Conservation (phyloP, 2,329 filamentous ascomycete genomes). For the Xenoacremonium recifei region DNA sequence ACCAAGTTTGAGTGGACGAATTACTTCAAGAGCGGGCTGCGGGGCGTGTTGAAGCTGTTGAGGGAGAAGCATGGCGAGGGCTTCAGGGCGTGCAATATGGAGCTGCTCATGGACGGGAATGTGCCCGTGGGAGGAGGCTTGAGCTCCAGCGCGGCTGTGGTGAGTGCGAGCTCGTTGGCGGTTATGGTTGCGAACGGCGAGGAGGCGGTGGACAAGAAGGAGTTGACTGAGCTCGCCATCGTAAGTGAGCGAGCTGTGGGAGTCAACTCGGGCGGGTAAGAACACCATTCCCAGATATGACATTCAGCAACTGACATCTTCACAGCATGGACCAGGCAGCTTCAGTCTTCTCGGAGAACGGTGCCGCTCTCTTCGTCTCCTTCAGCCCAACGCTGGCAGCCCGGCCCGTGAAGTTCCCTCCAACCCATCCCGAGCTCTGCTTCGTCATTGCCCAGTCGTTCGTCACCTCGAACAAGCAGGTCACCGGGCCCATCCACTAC, state of each 20-base stretch:
- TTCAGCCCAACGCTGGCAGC: conserved; percentile 80
- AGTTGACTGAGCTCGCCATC: conserved; percentile 88
- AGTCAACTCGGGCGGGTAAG: conserved; percentile 91
- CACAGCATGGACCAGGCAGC: conserved; percentile 93
- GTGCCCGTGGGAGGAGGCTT: conserved; percentile 91
- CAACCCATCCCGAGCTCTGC: conserved; percentile 76
- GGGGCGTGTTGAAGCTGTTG: conserved; percentile 77
- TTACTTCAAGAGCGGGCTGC: conserved; percentile 93
- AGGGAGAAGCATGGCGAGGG: conserved; percentile 60
- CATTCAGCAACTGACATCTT: conserved; percentile 20
- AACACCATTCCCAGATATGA: background rate
- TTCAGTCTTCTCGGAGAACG: conserved; percentile 86
- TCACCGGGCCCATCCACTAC: conserved; percentile 91
- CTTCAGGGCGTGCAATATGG: conserved; percentile 71
- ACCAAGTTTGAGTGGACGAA: conserved; percentile 92
- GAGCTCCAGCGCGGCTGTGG: conserved; percentile 91
- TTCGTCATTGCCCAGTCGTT: conserved; percentile 96
- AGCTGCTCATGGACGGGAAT: conserved; percentile 85
- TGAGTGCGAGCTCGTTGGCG: conserved; percentile 84
- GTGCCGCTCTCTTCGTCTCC: conserved; percentile 83
- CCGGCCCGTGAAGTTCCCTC: conserved; percentile 77
- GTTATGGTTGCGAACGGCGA: conserved; percentile 85
- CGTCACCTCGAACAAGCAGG: conserved; percentile 90
- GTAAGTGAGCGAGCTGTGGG: conserved; percentile 92
- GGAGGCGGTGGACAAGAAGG: conserved; percentile 78